A percentile compares a stretch with the other conserved stretches of the same genome.
phyloP scores from a whole-genome alignment of 106 monocot species.

The Dendrobium huoshanense region DNA sequence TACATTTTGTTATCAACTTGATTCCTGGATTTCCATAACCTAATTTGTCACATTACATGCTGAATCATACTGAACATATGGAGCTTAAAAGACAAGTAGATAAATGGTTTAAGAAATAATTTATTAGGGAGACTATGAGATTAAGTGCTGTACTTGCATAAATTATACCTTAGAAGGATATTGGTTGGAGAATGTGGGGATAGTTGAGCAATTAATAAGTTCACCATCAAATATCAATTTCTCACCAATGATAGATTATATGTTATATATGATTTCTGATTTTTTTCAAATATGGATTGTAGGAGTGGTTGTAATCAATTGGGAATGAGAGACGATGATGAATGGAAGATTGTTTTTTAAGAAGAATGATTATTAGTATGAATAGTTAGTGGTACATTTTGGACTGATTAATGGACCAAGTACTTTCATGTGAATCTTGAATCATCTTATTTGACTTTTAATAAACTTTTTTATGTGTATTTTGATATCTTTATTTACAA shows the following conservation, averaged over 20 bases:
- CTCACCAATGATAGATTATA: constrained; percentile 5
- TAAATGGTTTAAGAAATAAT: too few relatives aligned
- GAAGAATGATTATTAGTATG: constrained; percentile 7
- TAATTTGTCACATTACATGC: too few relatives aligned
- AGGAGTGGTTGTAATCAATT: constrained; percentile 6
- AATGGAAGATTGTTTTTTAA: background rate
- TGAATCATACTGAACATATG: too few relatives aligned
- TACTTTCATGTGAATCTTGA: constrained; percentile 6
- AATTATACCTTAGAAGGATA: background rate
- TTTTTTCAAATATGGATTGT: constrained; percentile 1
- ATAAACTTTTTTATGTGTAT: too few relatives aligned
- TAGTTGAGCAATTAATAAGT: constrained; percentile 6
- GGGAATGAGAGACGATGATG: background rate
- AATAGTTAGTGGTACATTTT: constrained; percentile 4
- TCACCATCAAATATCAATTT: constrained; percentile 12
- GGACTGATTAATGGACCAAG: constrained; percentile 4
- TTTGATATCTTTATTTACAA: too few relatives aligned
- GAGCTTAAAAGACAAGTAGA: too few relatives aligned
- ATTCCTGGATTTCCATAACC: too few relatives aligned
- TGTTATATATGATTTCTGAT: background rate
- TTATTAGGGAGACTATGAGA: background rate
- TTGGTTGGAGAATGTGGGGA: constrained; percentile 10
- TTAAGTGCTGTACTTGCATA: background rate
- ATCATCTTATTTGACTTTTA: background rate
- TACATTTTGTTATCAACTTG: too few relatives aligned